Conservation (phyloP, 164 flowering plant genomes). For the Nelumbo lutea region DNA sequence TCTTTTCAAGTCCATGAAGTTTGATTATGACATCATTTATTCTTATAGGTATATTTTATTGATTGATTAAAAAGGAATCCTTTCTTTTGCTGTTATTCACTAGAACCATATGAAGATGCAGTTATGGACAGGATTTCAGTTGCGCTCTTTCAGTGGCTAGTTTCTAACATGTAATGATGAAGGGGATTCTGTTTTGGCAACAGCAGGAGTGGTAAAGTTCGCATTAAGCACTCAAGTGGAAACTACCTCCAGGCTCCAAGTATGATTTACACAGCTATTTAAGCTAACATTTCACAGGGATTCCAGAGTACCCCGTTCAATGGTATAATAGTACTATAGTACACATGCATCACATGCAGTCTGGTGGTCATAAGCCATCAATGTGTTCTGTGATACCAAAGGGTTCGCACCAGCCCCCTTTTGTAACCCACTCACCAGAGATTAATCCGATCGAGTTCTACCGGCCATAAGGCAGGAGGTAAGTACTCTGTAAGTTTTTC, state of each 20-base stretch:
- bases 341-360: not conserved
- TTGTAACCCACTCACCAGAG: no score
- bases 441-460: no score
- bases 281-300: not conserved
- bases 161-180: conserved; percentile 62
- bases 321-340: not conserved
- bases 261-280: conserved; percentile 18
- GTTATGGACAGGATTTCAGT: conserved; percentile 82
- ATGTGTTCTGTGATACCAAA: not conserved
- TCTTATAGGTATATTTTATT: not conserved
- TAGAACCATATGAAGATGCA: no score
- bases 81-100: no score
- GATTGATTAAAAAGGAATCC: no score
- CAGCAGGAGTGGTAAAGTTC: conserved; percentile 49
- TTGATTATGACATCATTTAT: not conserved
- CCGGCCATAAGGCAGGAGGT: no score
- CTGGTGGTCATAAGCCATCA: not conserved
- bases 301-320: not conserved
- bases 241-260: conserved; percentile 53
- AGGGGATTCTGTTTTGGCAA: conserved; percentile 45
- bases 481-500: no score
- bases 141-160: conserved; percentile 58
- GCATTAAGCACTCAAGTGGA: conserved; percentile 53
- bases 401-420: no score
- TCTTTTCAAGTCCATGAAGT: not conserved